Conservation (phyloP, 2,329 filamentous ascomycete genomes). For the Aspergillus texensis region DNA sequence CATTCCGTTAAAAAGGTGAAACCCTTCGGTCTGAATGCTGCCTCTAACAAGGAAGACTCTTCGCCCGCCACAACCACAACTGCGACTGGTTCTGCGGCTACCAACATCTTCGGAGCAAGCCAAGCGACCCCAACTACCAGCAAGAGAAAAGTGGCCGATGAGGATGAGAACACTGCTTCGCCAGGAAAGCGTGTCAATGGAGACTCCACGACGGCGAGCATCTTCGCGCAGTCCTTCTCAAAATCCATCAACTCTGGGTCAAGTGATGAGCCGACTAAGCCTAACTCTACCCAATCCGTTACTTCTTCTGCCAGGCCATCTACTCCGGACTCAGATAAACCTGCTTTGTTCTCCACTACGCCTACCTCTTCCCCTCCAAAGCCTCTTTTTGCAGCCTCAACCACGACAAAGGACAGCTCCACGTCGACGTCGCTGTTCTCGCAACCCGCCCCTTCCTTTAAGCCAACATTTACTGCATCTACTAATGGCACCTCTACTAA, state of each 20-base stretch:
- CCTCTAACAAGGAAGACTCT: not conserved
- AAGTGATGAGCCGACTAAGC: conserved; percentile 7
- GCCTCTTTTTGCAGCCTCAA: conserved; percentile 20
- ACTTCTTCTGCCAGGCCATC: conserved; percentile 20
- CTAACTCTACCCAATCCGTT: conserved; percentile 9
- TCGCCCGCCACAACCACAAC: conserved; percentile 6
- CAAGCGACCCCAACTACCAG: conserved; percentile 10
- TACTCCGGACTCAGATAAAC: conserved; percentile 20
- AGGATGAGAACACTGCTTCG: conserved; percentile 13
- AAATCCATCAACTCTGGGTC: conserved; percentile 24
- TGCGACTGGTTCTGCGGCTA: conserved; percentile 13
- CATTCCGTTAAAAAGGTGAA: conserved; percentile 28
- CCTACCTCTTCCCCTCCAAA: conserved; percentile 26
- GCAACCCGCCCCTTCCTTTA: conserved; percentile 15
- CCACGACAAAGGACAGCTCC: conserved; percentile 13
- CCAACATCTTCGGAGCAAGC: conserved; percentile 23
- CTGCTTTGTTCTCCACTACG: conserved; percentile 25
- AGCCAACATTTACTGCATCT: conserved; percentile 17
- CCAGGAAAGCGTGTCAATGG: conserved; percentile 25
- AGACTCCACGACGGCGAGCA: conserved; percentile 32
- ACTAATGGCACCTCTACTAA: conserved; percentile 12
- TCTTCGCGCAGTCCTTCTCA: conserved; percentile 35
- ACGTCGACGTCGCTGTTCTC: conserved; percentile 16
- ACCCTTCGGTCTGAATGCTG: conserved; percentile 11
- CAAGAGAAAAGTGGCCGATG: conserved; percentile 26